Evolutionary conservation across 2,329 filamentous ascomycete species (phyloP).

Genomic region (Colletotrichum tabaci): DNA sequence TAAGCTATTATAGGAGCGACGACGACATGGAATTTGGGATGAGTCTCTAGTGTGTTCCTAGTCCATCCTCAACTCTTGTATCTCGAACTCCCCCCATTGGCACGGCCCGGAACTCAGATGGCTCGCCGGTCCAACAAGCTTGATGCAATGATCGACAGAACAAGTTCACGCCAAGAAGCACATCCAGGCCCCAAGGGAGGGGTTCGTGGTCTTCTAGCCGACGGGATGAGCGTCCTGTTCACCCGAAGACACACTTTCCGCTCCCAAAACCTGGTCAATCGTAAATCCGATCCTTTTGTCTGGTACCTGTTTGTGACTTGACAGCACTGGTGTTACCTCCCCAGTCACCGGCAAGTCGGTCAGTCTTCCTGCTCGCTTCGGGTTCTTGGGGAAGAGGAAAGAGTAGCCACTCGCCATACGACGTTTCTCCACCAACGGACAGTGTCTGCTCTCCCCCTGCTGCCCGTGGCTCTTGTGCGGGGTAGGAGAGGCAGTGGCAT

Average conservation of each 20-base stretch:
- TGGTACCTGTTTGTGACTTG: not conserved
- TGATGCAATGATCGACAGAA: not conserved
- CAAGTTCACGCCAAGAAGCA: not conserved
- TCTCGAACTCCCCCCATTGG: not conserved
- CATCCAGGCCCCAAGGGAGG: not conserved
- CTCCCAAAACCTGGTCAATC: not conserved
- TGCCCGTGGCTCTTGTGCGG: not conserved
- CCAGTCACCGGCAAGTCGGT: not conserved
- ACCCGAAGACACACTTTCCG: not conserved
- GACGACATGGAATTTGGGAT: not conserved
- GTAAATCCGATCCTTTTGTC: not conserved
- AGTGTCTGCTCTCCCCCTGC: not conserved
- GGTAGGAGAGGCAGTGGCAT: conserved; percentile 1
- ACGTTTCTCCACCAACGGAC: not conserved
- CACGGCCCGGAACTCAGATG: too few species aligned
- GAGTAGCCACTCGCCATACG: not conserved
- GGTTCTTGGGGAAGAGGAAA: too few species aligned
- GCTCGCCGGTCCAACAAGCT: not conserved
- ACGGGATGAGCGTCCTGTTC: conserved; percentile 21
- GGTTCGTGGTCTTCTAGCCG: conserved; percentile 9
- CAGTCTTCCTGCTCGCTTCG: not conserved
- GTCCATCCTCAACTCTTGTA: not conserved
- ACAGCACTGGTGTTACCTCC: not conserved
- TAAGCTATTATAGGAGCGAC: not conserved
- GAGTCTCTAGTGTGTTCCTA: not conserved